A percentile compares a stretch with the other conserved stretches of the same genome.
Evolutionary conservation across 2,329 filamentous ascomycete species (phyloP).

Genomic region (Diaporthe caulivora): DNA sequence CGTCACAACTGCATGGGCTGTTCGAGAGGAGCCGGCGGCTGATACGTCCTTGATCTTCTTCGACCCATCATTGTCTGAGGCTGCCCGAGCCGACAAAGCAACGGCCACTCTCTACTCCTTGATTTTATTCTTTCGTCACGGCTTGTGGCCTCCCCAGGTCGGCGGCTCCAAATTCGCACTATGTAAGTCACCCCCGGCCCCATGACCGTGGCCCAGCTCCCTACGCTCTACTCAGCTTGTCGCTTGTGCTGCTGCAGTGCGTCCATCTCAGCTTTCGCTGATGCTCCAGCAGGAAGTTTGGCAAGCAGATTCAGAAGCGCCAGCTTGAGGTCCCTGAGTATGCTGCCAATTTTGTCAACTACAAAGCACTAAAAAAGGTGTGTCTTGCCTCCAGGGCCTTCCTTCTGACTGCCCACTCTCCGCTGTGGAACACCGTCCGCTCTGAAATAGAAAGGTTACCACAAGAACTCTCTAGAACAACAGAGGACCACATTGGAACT

Average conservation of each 20-base stretch:
- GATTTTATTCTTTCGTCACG: conserved; percentile 16
- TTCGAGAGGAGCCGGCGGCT: conserved; percentile 14
- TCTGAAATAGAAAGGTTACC: conserved; percentile 4
- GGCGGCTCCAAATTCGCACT: conserved; percentile 46
- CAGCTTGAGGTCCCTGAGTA: conserved; percentile 99
- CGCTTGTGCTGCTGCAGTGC: conserved; percentile 1
- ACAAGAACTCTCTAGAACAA: not conserved
- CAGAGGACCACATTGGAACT: not conserved
- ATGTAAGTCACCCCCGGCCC: conserved; percentile 49
- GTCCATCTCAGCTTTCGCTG: conserved; percentile 39
- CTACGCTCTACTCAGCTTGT: not conserved
- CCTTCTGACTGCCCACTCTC: not conserved
- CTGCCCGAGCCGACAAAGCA: conserved; percentile 11
- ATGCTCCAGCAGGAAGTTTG: conserved; percentile 86
- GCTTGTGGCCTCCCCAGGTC: conserved; percentile 37
- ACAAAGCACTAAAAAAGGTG: conserved; percentile 99
- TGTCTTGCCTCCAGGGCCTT: conserved; percentile 42
- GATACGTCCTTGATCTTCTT: conserved; percentile 23
- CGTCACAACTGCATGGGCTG: conserved; percentile 35
- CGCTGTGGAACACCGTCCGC: not conserved
- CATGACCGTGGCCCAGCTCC: not conserved
- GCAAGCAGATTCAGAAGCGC: conserved; percentile 98
- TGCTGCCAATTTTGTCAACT: conserved; percentile 98
- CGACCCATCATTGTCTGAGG: conserved; percentile 8
- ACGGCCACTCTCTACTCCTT: not conserved